Percentiles rank a stretch among this genome's conserved stretches.
Evolutionary conservation across 2,329 filamentous ascomycete species (phyloP).

Genomic region (Colletotrichum agaves): DNA sequence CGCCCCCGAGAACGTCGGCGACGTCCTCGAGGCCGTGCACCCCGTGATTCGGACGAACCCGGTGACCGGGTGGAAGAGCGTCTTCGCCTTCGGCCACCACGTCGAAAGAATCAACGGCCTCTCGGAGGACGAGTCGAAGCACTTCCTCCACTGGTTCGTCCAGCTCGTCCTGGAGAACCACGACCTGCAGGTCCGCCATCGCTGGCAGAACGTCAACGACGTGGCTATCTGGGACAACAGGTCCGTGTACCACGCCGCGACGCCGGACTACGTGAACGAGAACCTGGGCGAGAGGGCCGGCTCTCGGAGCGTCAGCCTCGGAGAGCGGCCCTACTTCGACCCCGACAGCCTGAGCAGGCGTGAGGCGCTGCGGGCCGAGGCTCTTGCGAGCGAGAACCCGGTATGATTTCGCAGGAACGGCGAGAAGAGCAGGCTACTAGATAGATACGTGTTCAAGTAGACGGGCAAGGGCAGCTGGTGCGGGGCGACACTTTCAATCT

Average conservation of each 20-base stretch:
- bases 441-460: no score
- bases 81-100: slow-evolving; percentile 64
- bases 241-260: slow-evolving; percentile 65
- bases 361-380: slow-evolving; percentile 34
- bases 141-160: slow-evolving; percentile 63
- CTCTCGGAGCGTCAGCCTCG: slow-evolving; percentile 61
- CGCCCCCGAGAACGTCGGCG: slow-evolving; percentile 61
- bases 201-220: slow-evolving; percentile 58
- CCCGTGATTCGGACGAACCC: slow-evolving; percentile 68
- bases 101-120: slow-evolving; percentile 62
- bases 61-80: slow-evolving; percentile 66
- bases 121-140: slow-evolving; percentile 56
- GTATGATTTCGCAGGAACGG: no score
- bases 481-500: no score
- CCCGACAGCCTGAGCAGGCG: slow-evolving; percentile 49
- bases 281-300: slow-evolving; percentile 59
- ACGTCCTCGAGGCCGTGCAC: slow-evolving; percentile 60
- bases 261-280: slow-evolving; percentile 59
- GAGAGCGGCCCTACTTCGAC: slow-evolving; percentile 65
- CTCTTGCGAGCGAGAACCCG: background rate
- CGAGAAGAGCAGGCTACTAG: no score
- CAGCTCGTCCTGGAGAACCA: slow-evolving; percentile 64
- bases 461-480: no score
- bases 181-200: slow-evolving; percentile 62
- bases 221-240: slow-evolving; percentile 69